Evolutionary conservation across 148 eudicot genomes (phyloP).

Genomic region (Spergularia bocconei): DNA sequence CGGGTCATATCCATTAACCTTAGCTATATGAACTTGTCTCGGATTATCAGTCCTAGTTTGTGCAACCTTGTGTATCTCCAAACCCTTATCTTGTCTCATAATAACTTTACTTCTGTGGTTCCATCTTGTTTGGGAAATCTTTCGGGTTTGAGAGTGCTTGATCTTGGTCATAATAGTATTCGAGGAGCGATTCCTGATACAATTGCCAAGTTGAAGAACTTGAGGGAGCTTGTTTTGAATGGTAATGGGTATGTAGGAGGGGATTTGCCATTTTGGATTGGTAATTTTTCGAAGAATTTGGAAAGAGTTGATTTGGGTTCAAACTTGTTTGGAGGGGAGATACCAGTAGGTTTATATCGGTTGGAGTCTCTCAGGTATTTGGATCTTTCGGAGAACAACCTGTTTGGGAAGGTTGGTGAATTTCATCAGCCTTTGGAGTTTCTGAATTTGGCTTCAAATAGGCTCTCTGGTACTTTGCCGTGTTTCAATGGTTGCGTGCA

Average conservation of each 20-base stretch:
- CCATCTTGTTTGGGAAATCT: constrained; percentile 61
- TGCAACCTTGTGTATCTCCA: constrained; percentile 61
- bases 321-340: constrained; percentile 57
- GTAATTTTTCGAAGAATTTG: constrained; percentile 53
- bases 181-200: constrained; percentile 52
- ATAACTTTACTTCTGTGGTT: constrained; percentile 46
- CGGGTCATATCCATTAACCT: constrained; percentile 59
- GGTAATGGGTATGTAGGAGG: constrained; percentile 48
- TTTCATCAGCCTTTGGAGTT: constrained; percentile 64
- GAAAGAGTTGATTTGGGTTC: constrained; percentile 58
- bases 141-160: constrained; percentile 40
- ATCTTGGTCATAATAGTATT: constrained; percentile 59
- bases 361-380: constrained; percentile 56
- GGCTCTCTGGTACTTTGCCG: constrained; percentile 65
- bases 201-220: constrained; percentile 34
- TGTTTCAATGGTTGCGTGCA: constrained; percentile 61
- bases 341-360: constrained; percentile 58
- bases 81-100: constrained; percentile 59
- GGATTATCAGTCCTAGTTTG: constrained; percentile 51
- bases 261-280: constrained; percentile 60
- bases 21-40: constrained; percentile 55
- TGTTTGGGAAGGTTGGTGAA: constrained; percentile 56
- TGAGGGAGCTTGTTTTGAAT: constrained; percentile 46
- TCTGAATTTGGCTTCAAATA: constrained; percentile 65
- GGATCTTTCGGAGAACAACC: constrained; percentile 65